Percentiles rank a stretch among this genome's conserved stretches.
phyloP scores from a whole-genome alignment of 2,329 filamentous ascomycete species.

The Fusarium hainanense region DNA sequence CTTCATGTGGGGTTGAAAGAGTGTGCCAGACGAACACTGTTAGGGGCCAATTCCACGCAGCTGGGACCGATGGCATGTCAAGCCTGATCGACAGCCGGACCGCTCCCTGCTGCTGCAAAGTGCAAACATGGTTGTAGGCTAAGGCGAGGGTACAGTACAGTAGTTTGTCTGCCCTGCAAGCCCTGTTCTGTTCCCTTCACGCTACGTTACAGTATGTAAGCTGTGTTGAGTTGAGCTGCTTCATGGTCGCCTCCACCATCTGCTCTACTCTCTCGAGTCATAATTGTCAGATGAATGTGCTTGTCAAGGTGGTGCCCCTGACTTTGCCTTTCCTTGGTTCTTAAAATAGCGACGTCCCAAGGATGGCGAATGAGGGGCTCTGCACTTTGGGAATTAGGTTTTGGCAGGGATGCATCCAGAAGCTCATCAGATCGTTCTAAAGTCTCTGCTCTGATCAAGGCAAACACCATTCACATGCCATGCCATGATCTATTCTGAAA shows the following conservation, averaged over 20 bases:
- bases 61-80: slow-evolving; percentile 9
- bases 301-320: slow-evolving; percentile 45
- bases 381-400: slow-evolving; percentile 13
- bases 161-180: slow-evolving; percentile 13
- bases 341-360: slow-evolving; percentile 43
- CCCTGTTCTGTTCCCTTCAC: not conserved
- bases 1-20: slow-evolving; percentile 26
- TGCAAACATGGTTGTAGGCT: slow-evolving; percentile 31
- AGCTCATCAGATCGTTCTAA: slow-evolving; percentile 9
- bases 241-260: slow-evolving; percentile 12
- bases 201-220: not conserved
- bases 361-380: slow-evolving; percentile 18
- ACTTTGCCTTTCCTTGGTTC: slow-evolving; percentile 44
- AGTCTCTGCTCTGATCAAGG: slow-evolving; percentile 4
- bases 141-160: not conserved
- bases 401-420: slow-evolving; percentile 33
- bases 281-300: slow-evolving; percentile 17
- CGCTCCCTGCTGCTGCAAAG: slow-evolving; percentile 39
- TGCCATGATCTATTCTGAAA: not conserved
- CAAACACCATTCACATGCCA: slow-evolving; percentile 26
- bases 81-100: slow-evolving; percentile 43
- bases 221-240: not conserved
- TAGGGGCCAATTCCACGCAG: slow-evolving; percentile 21
- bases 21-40: slow-evolving; percentile 13
- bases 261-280: slow-evolving; percentile 3